Base-by-base conservation (phyloP, 768 basidiomycete genomes). In the Panellus pusillus region DNA sequence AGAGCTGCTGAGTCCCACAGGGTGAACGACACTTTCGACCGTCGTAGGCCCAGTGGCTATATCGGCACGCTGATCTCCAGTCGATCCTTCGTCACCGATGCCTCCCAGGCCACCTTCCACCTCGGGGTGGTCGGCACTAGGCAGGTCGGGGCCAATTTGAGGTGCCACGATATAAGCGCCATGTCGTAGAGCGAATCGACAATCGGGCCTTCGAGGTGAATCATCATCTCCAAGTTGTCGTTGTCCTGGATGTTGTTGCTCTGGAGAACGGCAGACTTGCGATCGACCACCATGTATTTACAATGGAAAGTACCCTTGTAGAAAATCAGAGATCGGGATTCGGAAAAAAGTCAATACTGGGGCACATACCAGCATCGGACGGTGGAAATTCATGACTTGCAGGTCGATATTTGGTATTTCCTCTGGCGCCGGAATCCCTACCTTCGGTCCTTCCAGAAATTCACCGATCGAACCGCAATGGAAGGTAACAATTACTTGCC, bases 161-260 rank as follows among this genome's bases (percentile, higher is more conserved):
- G 76, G 58, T 70, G 74, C 83, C 83, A 87, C 41, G 79, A 79
- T 49, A 86, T 72, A 44, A 89, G 76, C 13, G 82, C 81, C 68
- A 79, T 80, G 66, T 89, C 87, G 68, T 87, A 87, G 58, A 89
- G 73, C 5, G 81, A 74, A 51, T 88, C 78, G 52, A 89, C 87
- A 47, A 89, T 77, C 0, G 83, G 81, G 0, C 87, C 32, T 35
- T 35, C 32, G 32, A 35, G 32, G 14, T 35, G 32, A 14, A 35
- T 35, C 32, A 35, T 35, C 32, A 35, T 35, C 32, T 35, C 32
- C 32, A 65, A 6, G 35, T 65, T 62, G 41, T 58, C 60, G 15
- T 77, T 74, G 58, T 82, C 79, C 68, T 86, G 85, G 37, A 88
- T 83, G 51, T 88, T 88, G 68, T 87, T 87, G 45, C 77, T 79